Conservation (phyloP, 192 early-diverging fungal species). For the Martensiomyces pterosporus region DNA sequence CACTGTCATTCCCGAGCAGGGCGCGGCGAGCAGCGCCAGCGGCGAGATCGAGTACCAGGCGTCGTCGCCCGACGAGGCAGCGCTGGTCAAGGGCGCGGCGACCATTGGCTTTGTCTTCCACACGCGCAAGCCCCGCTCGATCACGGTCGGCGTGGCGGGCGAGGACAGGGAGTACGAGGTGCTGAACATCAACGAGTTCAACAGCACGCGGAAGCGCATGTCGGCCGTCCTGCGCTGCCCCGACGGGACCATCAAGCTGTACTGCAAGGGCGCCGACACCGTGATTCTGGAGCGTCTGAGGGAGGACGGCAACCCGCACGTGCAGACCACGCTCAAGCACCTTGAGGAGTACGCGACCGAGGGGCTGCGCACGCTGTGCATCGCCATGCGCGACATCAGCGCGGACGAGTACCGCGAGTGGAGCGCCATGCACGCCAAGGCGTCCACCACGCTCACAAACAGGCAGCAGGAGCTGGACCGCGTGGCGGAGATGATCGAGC, state of each 20-base stretch:
- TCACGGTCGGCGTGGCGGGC: constrained; percentile 30
- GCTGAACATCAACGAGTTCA: constrained; percentile 96
- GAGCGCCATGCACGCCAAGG: constrained; percentile 78
- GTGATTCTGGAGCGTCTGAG: constrained; percentile 89
- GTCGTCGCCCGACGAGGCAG: constrained; percentile 95
- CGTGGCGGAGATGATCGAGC: constrained; percentile 94
- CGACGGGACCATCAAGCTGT: constrained; percentile 80
- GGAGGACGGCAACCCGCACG: constrained; percentile 63
- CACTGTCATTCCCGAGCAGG: constrained; percentile 94
- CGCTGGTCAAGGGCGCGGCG: constrained; percentile 77
- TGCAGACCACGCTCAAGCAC: constrained; percentile 60
- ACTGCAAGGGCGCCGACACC: constrained; percentile 97
- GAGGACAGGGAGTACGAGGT: constrained; percentile 78
- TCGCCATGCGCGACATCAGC: constrained; percentile 90
- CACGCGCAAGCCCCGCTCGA: constrained; percentile 50
- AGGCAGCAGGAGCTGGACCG: constrained; percentile 82
- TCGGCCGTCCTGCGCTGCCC: constrained; percentile 84
- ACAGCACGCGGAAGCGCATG: constrained; percentile 99
- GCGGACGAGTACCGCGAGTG: constrained; percentile 84
- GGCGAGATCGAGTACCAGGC: constrained; percentile 87
- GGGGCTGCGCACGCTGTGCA: constrained; percentile 92
- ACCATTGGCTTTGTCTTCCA: constrained; percentile 63
- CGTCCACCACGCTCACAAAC: constrained; percentile 87
- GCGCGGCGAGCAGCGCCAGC: too few species aligned
- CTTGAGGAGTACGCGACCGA: constrained; percentile 95